phyloP scores from a whole-genome alignment of 2,329 filamentous ascomycete genomes.

The Scortechinia acanthostroma region DNA sequence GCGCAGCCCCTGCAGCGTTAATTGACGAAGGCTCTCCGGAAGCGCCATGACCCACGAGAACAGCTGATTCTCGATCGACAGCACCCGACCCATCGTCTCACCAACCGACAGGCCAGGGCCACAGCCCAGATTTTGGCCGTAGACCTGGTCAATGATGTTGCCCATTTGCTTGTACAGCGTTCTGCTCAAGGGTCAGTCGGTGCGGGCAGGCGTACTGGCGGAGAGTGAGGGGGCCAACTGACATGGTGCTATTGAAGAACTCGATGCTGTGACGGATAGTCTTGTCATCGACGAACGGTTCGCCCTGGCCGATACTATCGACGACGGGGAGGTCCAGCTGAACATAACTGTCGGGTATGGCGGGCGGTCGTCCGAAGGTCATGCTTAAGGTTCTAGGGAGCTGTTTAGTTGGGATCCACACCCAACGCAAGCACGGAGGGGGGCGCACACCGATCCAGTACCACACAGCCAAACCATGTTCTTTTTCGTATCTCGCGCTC shows the following conservation, averaged over 20 bases:
- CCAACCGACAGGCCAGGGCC: slow-evolving; percentile 11
- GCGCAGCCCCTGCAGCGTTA: slow-evolving; percentile 9
- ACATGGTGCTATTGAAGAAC: slow-evolving; percentile 16
- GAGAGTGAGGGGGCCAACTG: slow-evolving; percentile 3
- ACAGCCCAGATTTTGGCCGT: slow-evolving; percentile 27
- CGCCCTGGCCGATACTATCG: background rate
- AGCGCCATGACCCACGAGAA: slow-evolving; percentile 17
- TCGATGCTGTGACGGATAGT: slow-evolving; percentile 7
- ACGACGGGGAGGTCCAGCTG: slow-evolving; percentile 22
- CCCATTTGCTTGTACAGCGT: slow-evolving; percentile 14
- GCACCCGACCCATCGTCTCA: slow-evolving; percentile 16
- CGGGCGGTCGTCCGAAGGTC: slow-evolving; percentile 30
- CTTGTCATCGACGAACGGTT: slow-evolving; percentile 2
- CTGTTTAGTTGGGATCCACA: background rate
- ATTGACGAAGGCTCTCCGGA: slow-evolving; percentile 11
- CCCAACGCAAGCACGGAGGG: no score
- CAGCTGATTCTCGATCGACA: slow-evolving; percentile 19
- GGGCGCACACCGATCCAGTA: slow-evolving; percentile 24
- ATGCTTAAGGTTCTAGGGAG: slow-evolving; percentile 27
- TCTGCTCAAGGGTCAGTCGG: slow-evolving; percentile 6
- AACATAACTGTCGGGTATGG: slow-evolving; percentile 29
- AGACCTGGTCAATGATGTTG: slow-evolving; percentile 22
- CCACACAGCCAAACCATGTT: slow-evolving; percentile 31
- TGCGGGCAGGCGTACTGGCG: background rate
- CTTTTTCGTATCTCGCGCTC: slow-evolving; percentile 28